Percentiles rank a stretch among this genome's conserved stretches.
phyloP scores from a whole-genome alignment of 306 rosid genomes.

The Trifolium fragiferum region DNA sequence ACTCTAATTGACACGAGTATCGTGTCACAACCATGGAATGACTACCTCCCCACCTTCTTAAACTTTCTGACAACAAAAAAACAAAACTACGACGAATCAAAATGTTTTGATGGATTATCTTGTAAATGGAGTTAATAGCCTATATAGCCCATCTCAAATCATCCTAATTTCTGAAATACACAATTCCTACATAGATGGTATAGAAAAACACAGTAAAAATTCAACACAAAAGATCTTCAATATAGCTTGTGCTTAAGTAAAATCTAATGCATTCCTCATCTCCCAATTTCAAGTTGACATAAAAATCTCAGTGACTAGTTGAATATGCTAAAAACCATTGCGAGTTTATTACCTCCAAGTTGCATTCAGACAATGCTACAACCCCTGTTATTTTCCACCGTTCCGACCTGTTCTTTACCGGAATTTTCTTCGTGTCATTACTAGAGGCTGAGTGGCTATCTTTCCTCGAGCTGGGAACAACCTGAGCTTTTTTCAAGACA shows the following conservation, averaged over 20 bases:
- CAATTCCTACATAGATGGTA: background rate
- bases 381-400: conserved; percentile 81
- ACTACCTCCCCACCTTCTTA: background rate
- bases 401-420: conserved; percentile 57
- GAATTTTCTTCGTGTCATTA: conserved; percentile 42
- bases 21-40: background rate
- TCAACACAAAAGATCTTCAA: conserved; percentile 27
- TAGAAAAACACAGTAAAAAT: background rate
- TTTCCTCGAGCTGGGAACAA: conserved; percentile 56
- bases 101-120: background rate
- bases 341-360: conserved; percentile 66
- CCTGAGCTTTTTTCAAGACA: conserved; percentile 59
- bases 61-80: background rate
- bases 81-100: background rate
- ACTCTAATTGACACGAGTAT: background rate
- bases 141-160: background rate
- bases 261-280: background rate
- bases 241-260: conserved; percentile 19
- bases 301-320: background rate
- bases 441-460: conserved; percentile 39
- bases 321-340: conserved; percentile 18
- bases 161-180: conserved; percentile 3
- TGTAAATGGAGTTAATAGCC: background rate
- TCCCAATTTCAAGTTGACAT: conserved; percentile 33
- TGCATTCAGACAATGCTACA: conserved; percentile 77